These are phyloP conservation scores for Podaxis mareebaensis DNA, from an alignment of 768 basidiomycete species.

Conservation along the genomic window DNA sequence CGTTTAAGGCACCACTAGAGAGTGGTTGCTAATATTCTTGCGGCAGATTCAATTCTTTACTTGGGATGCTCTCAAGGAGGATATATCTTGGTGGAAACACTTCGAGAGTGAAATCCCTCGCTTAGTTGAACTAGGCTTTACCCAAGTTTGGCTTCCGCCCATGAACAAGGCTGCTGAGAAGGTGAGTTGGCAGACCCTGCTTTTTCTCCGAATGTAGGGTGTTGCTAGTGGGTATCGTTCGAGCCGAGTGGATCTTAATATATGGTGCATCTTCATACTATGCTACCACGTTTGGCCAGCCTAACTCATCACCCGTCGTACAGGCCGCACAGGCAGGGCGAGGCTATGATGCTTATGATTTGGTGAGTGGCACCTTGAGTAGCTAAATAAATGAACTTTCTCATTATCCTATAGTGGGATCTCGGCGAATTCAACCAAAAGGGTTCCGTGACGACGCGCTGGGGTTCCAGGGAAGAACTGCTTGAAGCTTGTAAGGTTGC, in stretches of 20 bases:
- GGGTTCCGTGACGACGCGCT: slow-evolving; percentile 69
- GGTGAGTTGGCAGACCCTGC: slow-evolving; percentile 34
- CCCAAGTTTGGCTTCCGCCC: slow-evolving; percentile 83
- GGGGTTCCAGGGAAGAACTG: slow-evolving; percentile 86
- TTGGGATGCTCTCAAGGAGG: slow-evolving; percentile 63
- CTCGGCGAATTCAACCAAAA: slow-evolving; percentile 84
- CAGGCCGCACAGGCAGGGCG: slow-evolving; percentile 52
- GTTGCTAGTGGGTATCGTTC: not conserved
- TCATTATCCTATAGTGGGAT: slow-evolving; percentile 63
- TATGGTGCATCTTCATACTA: not conserved
- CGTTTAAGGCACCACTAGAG: not conserved
- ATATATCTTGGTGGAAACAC: slow-evolving; percentile 80
- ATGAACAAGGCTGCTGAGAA: slow-evolving; percentile 74
- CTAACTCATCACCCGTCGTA: slow-evolving; percentile 2
- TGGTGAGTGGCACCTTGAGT: slow-evolving; percentile 44
- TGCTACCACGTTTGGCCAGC: not conserved
- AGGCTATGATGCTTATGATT: slow-evolving; percentile 86
- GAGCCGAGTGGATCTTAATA: too few species aligned
- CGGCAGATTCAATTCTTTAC: slow-evolving; percentile 82
- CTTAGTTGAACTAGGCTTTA: slow-evolving; percentile 69
- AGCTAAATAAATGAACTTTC: not conserved
- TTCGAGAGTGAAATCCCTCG: slow-evolving; percentile 64
- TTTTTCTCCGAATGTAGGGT: not conserved
- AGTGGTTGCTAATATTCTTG: not conserved
- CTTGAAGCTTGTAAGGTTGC: slow-evolving; percentile 70